phyloP scores from a whole-genome alignment of 108 stramenopile species.

The Nitzschia inconspicua region DNA sequence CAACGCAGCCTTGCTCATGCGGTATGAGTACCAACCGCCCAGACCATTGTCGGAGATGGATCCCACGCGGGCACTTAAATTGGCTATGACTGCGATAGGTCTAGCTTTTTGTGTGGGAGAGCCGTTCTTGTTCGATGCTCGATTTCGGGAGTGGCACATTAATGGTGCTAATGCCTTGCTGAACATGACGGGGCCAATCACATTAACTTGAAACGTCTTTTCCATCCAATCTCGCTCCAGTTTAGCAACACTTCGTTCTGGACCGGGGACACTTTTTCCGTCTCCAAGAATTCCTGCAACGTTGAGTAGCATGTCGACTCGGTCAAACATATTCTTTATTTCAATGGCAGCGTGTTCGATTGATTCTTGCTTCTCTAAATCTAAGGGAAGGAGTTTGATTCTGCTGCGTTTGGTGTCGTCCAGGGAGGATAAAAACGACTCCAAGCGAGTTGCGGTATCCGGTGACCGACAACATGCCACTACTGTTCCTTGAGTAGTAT shows the following conservation, averaged over 20 bases:
- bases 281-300: constrained; percentile 82
- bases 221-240: constrained; percentile 81
- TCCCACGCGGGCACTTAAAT: constrained; percentile 88
- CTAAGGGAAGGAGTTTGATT: constrained; percentile 44
- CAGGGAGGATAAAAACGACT: constrained; percentile 17
- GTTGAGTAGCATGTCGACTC: constrained; percentile 75
- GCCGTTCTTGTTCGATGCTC: constrained; percentile 5
- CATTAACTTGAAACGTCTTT: constrained; percentile 71
- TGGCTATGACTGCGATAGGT: constrained; percentile 62
- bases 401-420: constrained; percentile 5
- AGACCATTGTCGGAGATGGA: constrained; percentile 86
- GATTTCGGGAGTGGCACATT: constrained; percentile 36
- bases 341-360: constrained; percentile 42
- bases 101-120: constrained; percentile 14
- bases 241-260: constrained; percentile 65
- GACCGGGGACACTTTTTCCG: constrained; percentile 57
- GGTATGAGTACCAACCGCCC: constrained; percentile 93
- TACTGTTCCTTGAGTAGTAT: constrained; percentile 61
- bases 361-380: constrained; percentile 62
- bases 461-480: constrained; percentile 78
- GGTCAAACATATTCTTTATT: constrained; percentile 38
- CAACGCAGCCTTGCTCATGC: constrained; percentile 86
- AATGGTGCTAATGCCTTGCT: constrained; percentile 59
- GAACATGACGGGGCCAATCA: constrained; percentile 77
- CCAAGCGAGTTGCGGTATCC: constrained; percentile 22